Percentiles rank a stretch among this genome's conserved stretches.
Conservation (phyloP, 2,329 filamentous ascomycete genomes). For the Verticillium albo-atrum region DNA sequence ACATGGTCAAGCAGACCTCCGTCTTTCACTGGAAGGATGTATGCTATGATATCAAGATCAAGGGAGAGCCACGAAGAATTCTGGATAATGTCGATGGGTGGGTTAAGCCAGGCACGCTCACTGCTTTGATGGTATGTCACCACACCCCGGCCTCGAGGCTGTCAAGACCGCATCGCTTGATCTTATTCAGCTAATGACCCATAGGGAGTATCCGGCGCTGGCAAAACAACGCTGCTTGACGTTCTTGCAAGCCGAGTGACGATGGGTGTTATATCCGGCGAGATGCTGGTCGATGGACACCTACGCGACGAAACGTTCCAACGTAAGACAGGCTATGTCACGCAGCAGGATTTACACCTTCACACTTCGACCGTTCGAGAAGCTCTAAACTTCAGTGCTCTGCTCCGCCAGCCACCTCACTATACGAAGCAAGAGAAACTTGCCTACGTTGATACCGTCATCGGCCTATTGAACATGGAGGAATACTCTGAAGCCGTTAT, state of each 20-base stretch:
- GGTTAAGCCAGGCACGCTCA: constrained; percentile 76
- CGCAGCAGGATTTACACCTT: constrained; percentile 67
- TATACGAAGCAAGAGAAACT: constrained; percentile 57
- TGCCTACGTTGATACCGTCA: constrained; percentile 62
- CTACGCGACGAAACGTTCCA: constrained; percentile 57
- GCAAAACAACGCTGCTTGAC: constrained; percentile 82
- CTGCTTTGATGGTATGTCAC: constrained; percentile 74
- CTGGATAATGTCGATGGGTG: constrained; percentile 59
- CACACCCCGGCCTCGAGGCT: constrained; percentile 21
- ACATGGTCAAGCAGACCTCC: constrained; percentile 44
- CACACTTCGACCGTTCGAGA: constrained; percentile 62
- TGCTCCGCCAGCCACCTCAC: constrained; percentile 54
- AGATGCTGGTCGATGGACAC: constrained; percentile 59
- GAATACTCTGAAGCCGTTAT: constrained; percentile 33
- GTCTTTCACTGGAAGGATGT: constrained; percentile 71
- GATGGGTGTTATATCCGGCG: constrained; percentile 56
- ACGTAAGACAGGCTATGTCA: constrained; percentile 62
- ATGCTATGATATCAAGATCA: constrained; percentile 70
- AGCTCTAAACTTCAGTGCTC: constrained; percentile 62
- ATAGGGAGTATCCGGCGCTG: constrained; percentile 56
- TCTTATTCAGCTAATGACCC: constrained; percentile 46
- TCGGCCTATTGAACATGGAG: constrained; percentile 59
- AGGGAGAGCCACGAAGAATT: constrained; percentile 57
- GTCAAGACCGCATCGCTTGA: constrained; percentile 29
- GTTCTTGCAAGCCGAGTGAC: constrained; percentile 68